Percentiles rank a stretch among this genome's conserved stretches.
Conservation (phyloP, 345 rosid genomes). For the Acer negundo region DNA sequence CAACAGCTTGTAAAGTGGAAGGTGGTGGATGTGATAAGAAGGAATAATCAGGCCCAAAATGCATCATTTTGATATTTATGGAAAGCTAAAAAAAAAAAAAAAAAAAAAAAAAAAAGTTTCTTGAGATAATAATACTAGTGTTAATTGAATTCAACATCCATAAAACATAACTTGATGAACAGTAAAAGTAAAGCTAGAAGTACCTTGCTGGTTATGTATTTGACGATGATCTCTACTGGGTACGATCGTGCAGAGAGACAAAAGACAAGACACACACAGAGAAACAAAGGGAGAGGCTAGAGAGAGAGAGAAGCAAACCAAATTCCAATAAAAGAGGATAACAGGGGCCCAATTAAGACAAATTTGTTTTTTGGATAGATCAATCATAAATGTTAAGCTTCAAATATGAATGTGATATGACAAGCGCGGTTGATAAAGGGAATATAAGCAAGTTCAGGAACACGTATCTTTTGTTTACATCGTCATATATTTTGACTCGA, state of each 20-base stretch:
- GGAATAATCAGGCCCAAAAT: background rate
- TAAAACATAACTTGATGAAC: background rate
- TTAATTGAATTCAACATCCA: too few relatives aligned
- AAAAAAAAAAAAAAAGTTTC: too few relatives aligned
- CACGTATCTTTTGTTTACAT: background rate
- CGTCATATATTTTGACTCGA: background rate
- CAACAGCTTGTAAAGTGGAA: background rate
- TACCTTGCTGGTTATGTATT: background rate
- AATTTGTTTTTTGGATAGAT: background rate
- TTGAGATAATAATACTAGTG: too few relatives aligned
- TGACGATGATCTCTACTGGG: background rate
- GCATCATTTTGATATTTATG: background rate
- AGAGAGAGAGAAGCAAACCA: background rate
- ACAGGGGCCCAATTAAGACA: background rate
- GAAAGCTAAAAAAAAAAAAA: too few relatives aligned
- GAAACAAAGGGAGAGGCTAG: too few relatives aligned
- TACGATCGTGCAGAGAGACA: background rate
- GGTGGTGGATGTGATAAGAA: background rate
- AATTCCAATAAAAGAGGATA: background rate
- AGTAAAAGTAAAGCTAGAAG: background rate
- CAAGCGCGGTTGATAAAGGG: background rate
- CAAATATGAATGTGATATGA: background rate
- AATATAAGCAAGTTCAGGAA: too few relatives aligned
- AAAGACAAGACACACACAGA: background rate
- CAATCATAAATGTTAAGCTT: too few relatives aligned